These are phyloP conservation scores for Solanum chiquidenum DNA, from an alignment of 257 asterid genomes.

Conservation along the genomic window DNA sequence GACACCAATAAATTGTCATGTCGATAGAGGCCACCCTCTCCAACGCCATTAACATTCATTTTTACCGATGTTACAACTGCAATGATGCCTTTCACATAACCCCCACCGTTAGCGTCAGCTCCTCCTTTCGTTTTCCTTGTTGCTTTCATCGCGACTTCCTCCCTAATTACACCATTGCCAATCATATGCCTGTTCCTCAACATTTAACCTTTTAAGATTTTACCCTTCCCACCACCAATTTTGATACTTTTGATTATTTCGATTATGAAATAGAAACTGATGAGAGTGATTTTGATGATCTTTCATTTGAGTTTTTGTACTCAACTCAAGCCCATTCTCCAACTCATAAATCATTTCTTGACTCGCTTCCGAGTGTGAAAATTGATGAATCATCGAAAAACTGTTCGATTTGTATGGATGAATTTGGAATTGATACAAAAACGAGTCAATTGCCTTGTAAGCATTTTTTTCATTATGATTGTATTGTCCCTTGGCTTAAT, in stretches of 20 bases:
- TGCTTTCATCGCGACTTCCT: constrained; percentile 42
- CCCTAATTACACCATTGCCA: constrained; percentile 27
- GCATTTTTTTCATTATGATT: constrained; percentile 34
- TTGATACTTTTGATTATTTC: not conserved
- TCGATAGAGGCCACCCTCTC: not conserved
- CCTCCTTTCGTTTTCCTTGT: constrained; percentile 35
- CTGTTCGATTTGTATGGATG: constrained; percentile 50
- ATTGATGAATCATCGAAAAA: constrained; percentile 9
- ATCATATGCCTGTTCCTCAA: constrained; percentile 4
- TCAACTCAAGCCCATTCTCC: constrained; percentile 1
- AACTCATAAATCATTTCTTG: constrained; percentile 20
- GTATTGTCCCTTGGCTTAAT: constrained; percentile 39
- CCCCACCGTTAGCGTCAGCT: constrained; percentile 4
- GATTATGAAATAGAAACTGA: constrained; percentile 18
- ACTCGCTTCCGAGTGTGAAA: constrained; percentile 18
- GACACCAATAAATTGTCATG: not conserved
- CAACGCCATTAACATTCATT: not conserved
- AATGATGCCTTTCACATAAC: constrained; percentile 28
- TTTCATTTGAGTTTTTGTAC: constrained; percentile 10
- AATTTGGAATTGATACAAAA: constrained; percentile 11
- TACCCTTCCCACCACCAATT: not conserved
- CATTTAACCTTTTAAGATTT: not conserved
- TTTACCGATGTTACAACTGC: constrained; percentile 14
- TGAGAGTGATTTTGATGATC: constrained; percentile 16
- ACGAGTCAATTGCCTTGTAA: constrained; percentile 32